phyloP scores from a whole-genome alignment of 306 rosid species.

The Boehmeria nivea region DNA sequence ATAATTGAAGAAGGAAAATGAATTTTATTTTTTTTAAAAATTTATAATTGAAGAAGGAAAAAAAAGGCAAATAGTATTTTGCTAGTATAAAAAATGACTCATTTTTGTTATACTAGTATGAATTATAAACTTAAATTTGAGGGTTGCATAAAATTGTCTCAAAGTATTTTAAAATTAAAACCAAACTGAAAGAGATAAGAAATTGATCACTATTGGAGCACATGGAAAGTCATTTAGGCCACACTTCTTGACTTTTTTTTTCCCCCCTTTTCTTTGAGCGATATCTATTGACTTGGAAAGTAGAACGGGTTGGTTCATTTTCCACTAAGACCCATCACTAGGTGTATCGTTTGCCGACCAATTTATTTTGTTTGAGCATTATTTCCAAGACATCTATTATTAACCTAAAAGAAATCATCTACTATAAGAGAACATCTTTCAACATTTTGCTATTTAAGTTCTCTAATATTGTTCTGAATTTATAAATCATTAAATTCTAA shows the following conservation, averaged over 20 bases:
- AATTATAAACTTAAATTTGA: no score
- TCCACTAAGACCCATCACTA: constrained; percentile 12
- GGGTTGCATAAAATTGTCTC: no score
- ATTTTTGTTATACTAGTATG: no score
- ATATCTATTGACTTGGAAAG: not conserved
- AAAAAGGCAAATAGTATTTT: no score
- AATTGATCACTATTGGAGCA: constrained; percentile 18
- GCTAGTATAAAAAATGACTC: no score
- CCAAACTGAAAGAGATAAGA: not conserved
- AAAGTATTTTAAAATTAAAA: not conserved
- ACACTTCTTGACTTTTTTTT: not conserved
- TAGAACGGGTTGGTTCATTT: constrained; percentile 12
- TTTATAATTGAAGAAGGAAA: not conserved
- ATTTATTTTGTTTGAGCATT: not conserved
- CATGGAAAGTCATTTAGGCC: constrained; percentile 2
- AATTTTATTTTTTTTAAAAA: no score
- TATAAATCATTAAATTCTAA: no score
- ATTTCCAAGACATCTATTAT: not conserved
- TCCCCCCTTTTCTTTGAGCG: not conserved
- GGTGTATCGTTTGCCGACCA: constrained; percentile 1
- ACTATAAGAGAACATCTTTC: no score
- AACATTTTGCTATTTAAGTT: no score
- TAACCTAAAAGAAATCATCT: not conserved
- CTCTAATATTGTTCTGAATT: no score
- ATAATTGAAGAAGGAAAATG: no score